Conservation (phyloP, 495 filamentous ascomycete species). For the Penicillium alfredii region DNA sequence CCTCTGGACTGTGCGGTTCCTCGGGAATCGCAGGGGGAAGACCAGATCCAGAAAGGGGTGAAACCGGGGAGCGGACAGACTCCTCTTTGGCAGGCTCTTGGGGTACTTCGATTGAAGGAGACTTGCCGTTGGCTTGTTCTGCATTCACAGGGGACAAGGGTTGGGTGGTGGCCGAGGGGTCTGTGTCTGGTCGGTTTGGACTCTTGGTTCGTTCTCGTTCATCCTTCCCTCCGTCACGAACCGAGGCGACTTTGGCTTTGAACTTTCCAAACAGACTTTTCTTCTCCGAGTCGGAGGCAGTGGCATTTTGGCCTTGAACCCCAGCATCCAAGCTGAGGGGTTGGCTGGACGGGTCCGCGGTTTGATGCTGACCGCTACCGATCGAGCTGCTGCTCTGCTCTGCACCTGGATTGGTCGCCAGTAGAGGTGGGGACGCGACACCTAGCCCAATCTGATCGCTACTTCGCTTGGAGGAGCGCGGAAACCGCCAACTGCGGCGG, state of each 20-base stretch:
- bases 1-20: conserved; percentile 34
- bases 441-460: conserved; percentile 45
- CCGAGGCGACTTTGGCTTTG: conserved; percentile 74
- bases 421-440: conserved; percentile 43
- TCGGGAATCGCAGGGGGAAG: conserved; percentile 38
- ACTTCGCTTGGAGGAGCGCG: conserved; percentile 48
- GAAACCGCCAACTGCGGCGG: conserved; percentile 66
- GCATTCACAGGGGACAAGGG: conserved; percentile 21
- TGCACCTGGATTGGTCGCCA: conserved; percentile 58
- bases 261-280: conserved; percentile 79
- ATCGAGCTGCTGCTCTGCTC: conserved; percentile 65
- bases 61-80: conserved; percentile 24
- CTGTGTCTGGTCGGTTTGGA: conserved; percentile 38
- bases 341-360: conserved; percentile 34
- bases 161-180: conserved; percentile 20
- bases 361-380: conserved; percentile 48
- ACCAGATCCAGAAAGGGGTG: conserved; percentile 30
- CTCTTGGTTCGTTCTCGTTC: conserved; percentile 53
- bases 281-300: conserved; percentile 47
- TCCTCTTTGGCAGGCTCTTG: conserved; percentile 20
- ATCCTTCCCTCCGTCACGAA: conserved; percentile 63
- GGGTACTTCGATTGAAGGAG: conserved; percentile 22
- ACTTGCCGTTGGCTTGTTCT: conserved; percentile 18
- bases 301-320: conserved; percentile 26
- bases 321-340: conserved; percentile 37